These are phyloP conservation scores for Solanum hybrid DNA, from an alignment of 305 asterid genomes.

Conservation along the genomic window DNA sequence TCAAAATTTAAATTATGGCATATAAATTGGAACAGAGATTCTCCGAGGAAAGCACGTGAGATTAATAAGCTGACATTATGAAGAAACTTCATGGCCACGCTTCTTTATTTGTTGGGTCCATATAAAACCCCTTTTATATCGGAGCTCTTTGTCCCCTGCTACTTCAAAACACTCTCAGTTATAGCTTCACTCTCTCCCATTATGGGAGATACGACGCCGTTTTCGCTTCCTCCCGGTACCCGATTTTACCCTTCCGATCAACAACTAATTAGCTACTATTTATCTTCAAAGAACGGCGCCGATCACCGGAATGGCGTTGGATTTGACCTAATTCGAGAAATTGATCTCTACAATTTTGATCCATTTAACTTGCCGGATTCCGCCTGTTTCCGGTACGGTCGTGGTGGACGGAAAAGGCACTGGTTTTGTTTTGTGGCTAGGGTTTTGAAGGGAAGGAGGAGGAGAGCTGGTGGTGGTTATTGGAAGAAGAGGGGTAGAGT, in stretches of 20 bases:
- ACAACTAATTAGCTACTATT: constrained; percentile 25
- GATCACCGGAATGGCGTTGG: not conserved
- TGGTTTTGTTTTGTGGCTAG: constrained; percentile 29
- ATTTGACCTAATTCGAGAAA: constrained; percentile 20
- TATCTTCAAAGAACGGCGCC: constrained; percentile 18
- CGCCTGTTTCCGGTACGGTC: constrained; percentile 23
- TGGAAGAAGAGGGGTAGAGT: constrained; percentile 22
- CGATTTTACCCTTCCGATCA: constrained; percentile 32
- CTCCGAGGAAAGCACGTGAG: not conserved
- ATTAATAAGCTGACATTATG: not conserved
- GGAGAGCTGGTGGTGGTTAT: constrained; percentile 25
- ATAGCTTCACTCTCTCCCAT: not conserved
- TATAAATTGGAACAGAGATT: fast-evolving
- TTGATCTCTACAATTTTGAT: constrained; percentile 26
- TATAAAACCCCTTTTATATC: not conserved
- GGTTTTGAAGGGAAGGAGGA: constrained; percentile 10
- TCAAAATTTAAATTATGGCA: not conserved
- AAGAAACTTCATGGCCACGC: constrained; percentile 18
- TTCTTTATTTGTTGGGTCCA: not conserved
- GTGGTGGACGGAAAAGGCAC: constrained; percentile 22
- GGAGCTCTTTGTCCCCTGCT: not conserved
- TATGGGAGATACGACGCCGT: constrained; percentile 22
- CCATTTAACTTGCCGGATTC: constrained; percentile 23
- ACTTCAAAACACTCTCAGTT: not conserved
- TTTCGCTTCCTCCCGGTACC: constrained; percentile 22